phyloP scores from a whole-genome alignment of 495 filamentous ascomycete species.

The Daldinia vernicosa region DNA sequence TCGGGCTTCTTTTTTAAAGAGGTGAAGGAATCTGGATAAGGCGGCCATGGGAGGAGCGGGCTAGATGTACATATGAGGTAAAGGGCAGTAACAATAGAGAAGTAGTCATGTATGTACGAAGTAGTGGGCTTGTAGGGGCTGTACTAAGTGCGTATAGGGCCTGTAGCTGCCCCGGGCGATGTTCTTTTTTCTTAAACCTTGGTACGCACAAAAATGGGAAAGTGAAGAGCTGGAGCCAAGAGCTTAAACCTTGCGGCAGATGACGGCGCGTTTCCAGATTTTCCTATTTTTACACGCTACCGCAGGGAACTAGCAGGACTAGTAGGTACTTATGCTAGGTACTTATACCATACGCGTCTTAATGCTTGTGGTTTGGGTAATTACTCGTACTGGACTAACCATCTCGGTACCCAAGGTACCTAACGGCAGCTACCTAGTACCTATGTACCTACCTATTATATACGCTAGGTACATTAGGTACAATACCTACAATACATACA shows the following conservation, averaged over 20 bases:
- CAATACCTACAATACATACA: background rate
- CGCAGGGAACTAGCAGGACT: conserved; percentile 6
- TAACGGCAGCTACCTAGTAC: background rate
- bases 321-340: background rate
- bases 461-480: background rate
- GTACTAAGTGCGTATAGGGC: no score
- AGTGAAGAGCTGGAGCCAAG: conserved; percentile 37
- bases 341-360: background rate
- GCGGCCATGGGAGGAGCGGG: conserved; percentile 28
- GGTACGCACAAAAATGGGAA: conserved; percentile 33
- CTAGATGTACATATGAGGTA: conserved; percentile 43
- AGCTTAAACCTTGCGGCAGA: conserved; percentile 40
- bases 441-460: background rate
- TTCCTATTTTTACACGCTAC: conserved; percentile 44
- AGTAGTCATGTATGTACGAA: conserved; percentile 1
- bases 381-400: background rate
- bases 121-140: background rate
- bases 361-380: background rate
- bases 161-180: conserved; percentile 24
- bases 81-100: conserved; percentile 13
- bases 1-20: conserved; percentile 14
- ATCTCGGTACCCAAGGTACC: background rate
- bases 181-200: conserved; percentile 29
- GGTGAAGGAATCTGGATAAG: conserved; percentile 22
- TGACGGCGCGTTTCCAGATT: conserved; percentile 39